phyloP scores from a whole-genome alignment of 108 stramenopile species.

The Pseudonitzschia multistriata region DNA sequence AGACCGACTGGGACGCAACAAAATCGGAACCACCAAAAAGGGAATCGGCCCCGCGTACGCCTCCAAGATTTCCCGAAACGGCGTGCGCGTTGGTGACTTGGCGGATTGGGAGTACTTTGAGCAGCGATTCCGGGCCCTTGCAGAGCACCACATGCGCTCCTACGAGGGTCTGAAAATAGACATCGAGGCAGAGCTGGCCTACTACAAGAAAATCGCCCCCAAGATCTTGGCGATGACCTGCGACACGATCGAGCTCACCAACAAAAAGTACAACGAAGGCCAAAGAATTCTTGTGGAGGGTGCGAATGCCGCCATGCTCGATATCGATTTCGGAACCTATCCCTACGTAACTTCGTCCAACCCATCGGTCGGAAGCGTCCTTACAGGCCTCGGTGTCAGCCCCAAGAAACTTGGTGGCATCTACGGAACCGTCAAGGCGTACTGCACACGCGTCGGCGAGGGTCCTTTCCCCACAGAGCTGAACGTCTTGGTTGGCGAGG shows the following conservation, averaged over 20 bases:
- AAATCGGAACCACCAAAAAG: conserved; percentile 96
- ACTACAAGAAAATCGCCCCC: conserved; percentile 76
- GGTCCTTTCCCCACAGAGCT: conserved; percentile 99
- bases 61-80: conserved; percentile 95
- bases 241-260: conserved; percentile 92
- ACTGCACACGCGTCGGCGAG: conserved; percentile 99
- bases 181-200: conserved; percentile 85
- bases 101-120: conserved; percentile 84
- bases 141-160: conserved; percentile 66
- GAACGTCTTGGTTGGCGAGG: conserved; percentile 61
- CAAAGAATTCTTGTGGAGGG: conserved; percentile 97
- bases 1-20: conserved; percentile 77
- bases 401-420: conserved; percentile 93
- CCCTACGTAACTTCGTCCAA: conserved; percentile 98
- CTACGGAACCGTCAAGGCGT: conserved; percentile 97
- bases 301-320: conserved; percentile 3
- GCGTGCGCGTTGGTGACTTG: conserved; percentile 96
- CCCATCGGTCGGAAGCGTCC: conserved; percentile 92
- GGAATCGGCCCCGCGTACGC: conserved; percentile 99
- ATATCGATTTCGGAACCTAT: conserved; percentile 64
- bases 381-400: conserved; percentile 96
- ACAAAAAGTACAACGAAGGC: conserved; percentile 79
- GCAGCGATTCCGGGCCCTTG: conserved; percentile 81
- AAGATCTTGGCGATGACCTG: conserved; percentile 74
- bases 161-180: conserved; percentile 87